A percentile compares a stretch with the other conserved stretches of the same genome.
These are phyloP conservation scores for Knoxia roxburghii DNA, from an alignment of 257 asterid species.

Conservation along the genomic window DNA sequence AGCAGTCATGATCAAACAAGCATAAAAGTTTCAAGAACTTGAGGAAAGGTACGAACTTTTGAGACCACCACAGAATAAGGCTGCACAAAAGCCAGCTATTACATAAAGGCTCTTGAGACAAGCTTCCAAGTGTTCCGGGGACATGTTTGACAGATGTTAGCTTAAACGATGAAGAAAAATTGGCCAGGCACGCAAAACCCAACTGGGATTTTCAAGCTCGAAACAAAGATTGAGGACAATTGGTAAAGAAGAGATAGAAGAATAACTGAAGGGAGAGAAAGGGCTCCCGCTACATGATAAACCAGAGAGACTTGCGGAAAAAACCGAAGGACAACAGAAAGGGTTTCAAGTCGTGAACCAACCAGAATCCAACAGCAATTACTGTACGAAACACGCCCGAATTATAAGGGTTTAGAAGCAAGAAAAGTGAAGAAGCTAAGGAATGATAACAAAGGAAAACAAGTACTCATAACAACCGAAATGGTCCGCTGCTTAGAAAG, in stretches of 20 bases:
- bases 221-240: neutral
- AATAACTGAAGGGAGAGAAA: conserved; percentile 1
- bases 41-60: conserved; percentile 47
- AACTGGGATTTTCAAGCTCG: neutral
- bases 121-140: conserved; percentile 27
- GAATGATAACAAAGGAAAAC: neutral
- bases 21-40: neutral
- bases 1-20: neutral
- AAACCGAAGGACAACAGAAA: neutral
- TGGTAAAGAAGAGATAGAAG: neutral
- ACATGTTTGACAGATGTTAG: conserved; percentile 34
- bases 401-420: neutral
- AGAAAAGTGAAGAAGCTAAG: neutral
- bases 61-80: conserved; percentile 62
- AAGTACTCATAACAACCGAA: neutral
- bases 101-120: conserved; percentile 52
- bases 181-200: neutral
- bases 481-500: conserved; percentile 4
- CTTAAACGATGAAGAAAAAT: neutral
- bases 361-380: conserved; percentile 1
- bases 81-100: conserved; percentile 60
- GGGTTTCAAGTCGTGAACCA: conserved; percentile 7
- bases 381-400: conserved; percentile 6
- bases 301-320: neutral
- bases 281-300: neutral